Conservation (phyloP, 1,284 basidiomycete species). For the Rhodotorula mucilaginosa region DNA sequence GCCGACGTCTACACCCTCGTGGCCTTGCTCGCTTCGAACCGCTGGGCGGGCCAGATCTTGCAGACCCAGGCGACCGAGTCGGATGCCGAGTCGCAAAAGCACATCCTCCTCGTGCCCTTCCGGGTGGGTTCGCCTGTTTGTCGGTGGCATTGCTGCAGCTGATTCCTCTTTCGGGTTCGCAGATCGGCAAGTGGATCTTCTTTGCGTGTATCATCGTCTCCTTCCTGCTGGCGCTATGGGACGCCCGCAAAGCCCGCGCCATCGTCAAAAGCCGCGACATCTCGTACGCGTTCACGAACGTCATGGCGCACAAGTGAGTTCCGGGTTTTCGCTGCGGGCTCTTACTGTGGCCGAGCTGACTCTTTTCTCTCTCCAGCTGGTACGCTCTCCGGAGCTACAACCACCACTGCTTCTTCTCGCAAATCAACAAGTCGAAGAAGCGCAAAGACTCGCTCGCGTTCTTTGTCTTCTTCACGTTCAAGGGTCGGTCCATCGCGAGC, state of each 20-base stretch:
- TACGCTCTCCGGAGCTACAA: slow-evolving; percentile 79
- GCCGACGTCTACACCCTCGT: slow-evolving; percentile 95
- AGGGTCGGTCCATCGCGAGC: slow-evolving; percentile 61
- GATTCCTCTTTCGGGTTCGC: background rate
- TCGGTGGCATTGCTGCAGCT: too few species aligned
- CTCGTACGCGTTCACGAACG: slow-evolving; percentile 92
- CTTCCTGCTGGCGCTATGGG: slow-evolving; percentile 82
- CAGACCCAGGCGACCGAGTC: slow-evolving; percentile 57
- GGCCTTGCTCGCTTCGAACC: slow-evolving; percentile 87
- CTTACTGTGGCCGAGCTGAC: background rate
- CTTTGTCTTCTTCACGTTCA: slow-evolving; percentile 99
- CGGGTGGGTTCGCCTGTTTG: slow-evolving; percentile 26
- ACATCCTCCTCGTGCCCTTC: slow-evolving; percentile 84
- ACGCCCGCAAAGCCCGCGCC: slow-evolving; percentile 84
- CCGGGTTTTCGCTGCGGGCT: background rate
- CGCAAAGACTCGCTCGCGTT: slow-evolving; percentile 89
- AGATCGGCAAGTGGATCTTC: slow-evolving; percentile 91
- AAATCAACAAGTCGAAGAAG: slow-evolving; percentile 93
- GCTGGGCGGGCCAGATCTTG: slow-evolving; percentile 89
- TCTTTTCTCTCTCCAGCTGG: slow-evolving; percentile 53
- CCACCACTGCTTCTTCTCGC: slow-evolving; percentile 96
- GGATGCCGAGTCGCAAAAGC: slow-evolving; percentile 50
- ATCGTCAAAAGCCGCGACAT: slow-evolving; percentile 94
- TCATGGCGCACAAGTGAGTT: slow-evolving; percentile 78
- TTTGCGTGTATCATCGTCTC: slow-evolving; percentile 97